Base-by-base conservation (phyloP, 495 filamentous ascomycete species). In the Daldinia concentrica region DNA sequence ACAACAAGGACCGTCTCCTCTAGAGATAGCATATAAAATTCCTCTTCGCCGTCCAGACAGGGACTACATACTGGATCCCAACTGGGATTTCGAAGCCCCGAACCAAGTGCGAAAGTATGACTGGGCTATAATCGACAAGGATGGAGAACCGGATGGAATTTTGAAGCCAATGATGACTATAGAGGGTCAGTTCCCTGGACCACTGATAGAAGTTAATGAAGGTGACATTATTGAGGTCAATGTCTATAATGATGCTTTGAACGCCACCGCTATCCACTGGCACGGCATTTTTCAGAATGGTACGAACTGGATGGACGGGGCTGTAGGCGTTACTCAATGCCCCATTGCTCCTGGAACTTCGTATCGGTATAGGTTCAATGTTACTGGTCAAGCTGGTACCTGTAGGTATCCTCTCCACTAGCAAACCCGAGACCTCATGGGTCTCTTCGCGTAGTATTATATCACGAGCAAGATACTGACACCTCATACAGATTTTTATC, bases 281-380 rank as follows among this genome's bases (percentile, higher is more conserved):
- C 89, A 92, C 64, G 89, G 90, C 9, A 76, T 92, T 15, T 84
- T 82, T 58, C 90, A 92, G 72, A 88, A 88, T 61, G 85, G 81
- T 2, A 88, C 87, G 6, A 83, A 82, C 22, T 83, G 81, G 59
- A 89, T 89, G 86, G 91, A 93, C 75, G 91, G 91, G 11, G 79
- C 85, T 15, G 81, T 81, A 8, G 83, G 82, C 1, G 84, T 91
- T 22, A 88, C 86, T n/a, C 89, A 92, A 77, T 93, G 91, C 66
- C 88, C 90, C 1, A 86, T 92, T 68, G 80, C 88, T 2, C 88
- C 89, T 8, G 85, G 84, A 17, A 29, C 73, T 19, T 82, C 69
- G 39, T 82, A 80, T 72, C 80, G 73, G 69, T 87, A 86, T 79
- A 79, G 80, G 43, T 84, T 81, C 51, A 80, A 65, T 55, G 77